Conservation (phyloP, 2,329 filamentous ascomycete species). For the Diaporthe helianthi region DNA sequence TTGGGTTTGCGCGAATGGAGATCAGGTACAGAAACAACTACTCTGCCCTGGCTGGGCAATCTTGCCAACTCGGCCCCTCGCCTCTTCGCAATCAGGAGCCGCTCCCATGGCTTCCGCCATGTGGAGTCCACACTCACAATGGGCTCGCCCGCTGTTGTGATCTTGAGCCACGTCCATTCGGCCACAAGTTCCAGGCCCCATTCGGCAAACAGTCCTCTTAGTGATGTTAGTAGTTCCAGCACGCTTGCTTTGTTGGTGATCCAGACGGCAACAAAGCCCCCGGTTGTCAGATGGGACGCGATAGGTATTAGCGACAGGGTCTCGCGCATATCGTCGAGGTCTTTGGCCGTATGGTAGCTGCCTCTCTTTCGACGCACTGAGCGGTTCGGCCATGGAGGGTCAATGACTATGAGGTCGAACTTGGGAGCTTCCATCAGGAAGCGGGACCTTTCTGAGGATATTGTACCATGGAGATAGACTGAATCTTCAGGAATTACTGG, state of each 20-base stretch:
- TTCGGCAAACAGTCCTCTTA: slow-evolving; percentile 61
- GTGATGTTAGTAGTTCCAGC: slow-evolving; percentile 59
- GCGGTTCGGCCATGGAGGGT: slow-evolving; percentile 84
- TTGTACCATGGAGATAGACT: slow-evolving; percentile 57
- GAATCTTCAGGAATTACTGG: slow-evolving; percentile 51
- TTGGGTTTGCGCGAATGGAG: slow-evolving; percentile 82
- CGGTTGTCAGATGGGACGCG: slow-evolving; percentile 56
- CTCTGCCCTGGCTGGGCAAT: slow-evolving; percentile 53
- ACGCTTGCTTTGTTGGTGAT: slow-evolving; percentile 75
- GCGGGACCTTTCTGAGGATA: slow-evolving; percentile 47
- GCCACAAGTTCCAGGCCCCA: slow-evolving; percentile 72
- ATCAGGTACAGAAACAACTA: slow-evolving; percentile 75
- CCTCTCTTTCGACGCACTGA: slow-evolving; percentile 69
- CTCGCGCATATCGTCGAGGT: slow-evolving; percentile 53
- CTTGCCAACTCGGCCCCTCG: slow-evolving; percentile 37
- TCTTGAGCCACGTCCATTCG: slow-evolving; percentile 83
- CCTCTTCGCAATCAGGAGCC: slow-evolving; percentile 67
- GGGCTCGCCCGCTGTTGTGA: slow-evolving; percentile 69
- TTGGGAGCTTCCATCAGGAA: slow-evolving; percentile 53
- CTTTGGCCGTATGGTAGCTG: slow-evolving; percentile 56
- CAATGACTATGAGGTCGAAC: slow-evolving; percentile 75
- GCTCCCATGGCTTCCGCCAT: slow-evolving; percentile 81
- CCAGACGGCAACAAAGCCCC: slow-evolving; percentile 74
- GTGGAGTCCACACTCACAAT: slow-evolving; percentile 64
- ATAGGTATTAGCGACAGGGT: slow-evolving; percentile 66